Conservation (phyloP, 192 early-diverging fungal genomes). For the Thamnidium elegans region DNA sequence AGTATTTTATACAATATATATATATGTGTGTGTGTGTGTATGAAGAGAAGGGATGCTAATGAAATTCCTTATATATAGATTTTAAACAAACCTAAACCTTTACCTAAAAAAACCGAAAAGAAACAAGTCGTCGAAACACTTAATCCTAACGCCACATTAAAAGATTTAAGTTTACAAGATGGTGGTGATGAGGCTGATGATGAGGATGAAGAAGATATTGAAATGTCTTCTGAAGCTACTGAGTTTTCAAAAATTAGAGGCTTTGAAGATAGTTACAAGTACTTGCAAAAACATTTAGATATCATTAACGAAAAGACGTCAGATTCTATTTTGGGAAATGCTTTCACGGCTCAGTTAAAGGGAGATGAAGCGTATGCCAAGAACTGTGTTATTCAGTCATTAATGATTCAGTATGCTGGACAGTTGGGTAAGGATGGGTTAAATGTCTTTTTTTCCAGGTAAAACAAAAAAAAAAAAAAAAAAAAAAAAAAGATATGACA, state of each 20-base stretch:
- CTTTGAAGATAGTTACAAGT: slow-evolving; percentile 60
- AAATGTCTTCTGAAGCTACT: slow-evolving; percentile 48
- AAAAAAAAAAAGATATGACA: neutral
- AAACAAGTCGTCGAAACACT: slow-evolving; percentile 66
- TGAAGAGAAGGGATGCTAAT: neutral
- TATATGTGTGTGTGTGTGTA: neutral
- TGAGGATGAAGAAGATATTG: slow-evolving; percentile 58
- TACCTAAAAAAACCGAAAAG: slow-evolving; percentile 38
- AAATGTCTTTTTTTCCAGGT: slow-evolving; percentile 78
- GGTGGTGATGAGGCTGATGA: slow-evolving; percentile 36
- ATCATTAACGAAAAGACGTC: slow-evolving; percentile 67
- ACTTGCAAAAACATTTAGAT: slow-evolving; percentile 66
- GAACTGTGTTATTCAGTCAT: slow-evolving; percentile 75
- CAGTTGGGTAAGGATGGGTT: slow-evolving; percentile 83
- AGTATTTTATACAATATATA: no score
- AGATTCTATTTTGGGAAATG: slow-evolving; percentile 84
- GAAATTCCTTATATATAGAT: neutral
- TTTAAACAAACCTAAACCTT: slow-evolving; percentile 19
- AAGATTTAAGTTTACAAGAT: slow-evolving; percentile 23
- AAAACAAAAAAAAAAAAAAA: no score
- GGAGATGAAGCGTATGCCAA: slow-evolving; percentile 66
- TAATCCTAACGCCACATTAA: slow-evolving; percentile 47
- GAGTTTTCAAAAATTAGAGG: slow-evolving; percentile 59
- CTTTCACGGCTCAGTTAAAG: slow-evolving; percentile 73
- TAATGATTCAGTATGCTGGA: slow-evolving; percentile 83